Percentiles rank a stretch among this genome's conserved stretches.
phyloP scores from a whole-genome alignment of 768 basidiomycete genomes.

The Naganishia onofrii region DNA sequence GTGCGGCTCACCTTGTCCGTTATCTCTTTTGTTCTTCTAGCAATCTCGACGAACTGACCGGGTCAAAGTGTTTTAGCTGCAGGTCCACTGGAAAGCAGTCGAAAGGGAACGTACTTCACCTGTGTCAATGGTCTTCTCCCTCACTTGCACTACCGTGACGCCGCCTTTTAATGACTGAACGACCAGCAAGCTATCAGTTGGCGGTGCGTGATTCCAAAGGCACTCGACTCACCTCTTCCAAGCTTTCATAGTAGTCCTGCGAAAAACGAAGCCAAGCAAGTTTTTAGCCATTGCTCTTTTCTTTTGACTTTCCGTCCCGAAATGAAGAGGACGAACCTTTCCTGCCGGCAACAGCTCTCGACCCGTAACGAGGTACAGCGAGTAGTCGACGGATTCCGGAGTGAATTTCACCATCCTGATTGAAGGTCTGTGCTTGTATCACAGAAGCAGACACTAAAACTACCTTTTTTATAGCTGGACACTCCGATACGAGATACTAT shows the following conservation, averaged over 20 bases:
- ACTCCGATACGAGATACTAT: too few species aligned
- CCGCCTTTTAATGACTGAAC: conserved; percentile 74
- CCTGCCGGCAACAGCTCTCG: conserved; percentile 70
- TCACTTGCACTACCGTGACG: conserved; percentile 82
- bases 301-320: background rate
- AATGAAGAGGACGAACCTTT: conserved; percentile 58
- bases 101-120: conserved; percentile 61
- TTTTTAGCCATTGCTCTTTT: conserved; percentile 2
- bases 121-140: conserved; percentile 81
- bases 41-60: conserved; percentile 71
- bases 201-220: background rate
- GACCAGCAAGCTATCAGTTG: conserved; percentile 5
- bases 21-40: conserved; percentile 65
- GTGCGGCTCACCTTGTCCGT: conserved; percentile 60
- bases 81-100: background rate
- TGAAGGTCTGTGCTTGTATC: background rate
- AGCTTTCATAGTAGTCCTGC: conserved; percentile 67
- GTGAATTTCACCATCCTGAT: background rate
- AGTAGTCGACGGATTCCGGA: conserved; percentile 48
- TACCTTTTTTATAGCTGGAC: too few species aligned
- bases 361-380: conserved; percentile 84
- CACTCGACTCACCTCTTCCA: conserved; percentile 65
- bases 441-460: background rate
- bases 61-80: background rate
- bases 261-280: conserved; percentile 27